phyloP scores from a whole-genome alignment of 2,329 filamentous ascomycete species.

The Colletotrichum spinosum region DNA sequence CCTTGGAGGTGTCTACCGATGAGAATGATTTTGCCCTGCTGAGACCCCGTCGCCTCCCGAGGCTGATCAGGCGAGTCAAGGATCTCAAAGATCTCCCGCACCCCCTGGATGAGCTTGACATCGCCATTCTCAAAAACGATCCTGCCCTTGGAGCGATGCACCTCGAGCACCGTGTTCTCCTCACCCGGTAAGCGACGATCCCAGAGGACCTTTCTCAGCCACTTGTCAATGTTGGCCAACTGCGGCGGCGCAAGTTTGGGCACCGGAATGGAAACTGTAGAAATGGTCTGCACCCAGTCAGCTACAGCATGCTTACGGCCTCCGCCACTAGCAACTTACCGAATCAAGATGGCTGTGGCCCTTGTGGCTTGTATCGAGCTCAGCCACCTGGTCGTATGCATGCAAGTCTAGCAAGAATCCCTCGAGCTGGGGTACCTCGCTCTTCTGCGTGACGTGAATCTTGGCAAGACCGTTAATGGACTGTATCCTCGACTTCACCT shows the following conservation, averaged over 20 bases:
- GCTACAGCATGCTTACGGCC: slow-evolving; percentile 32
- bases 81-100: slow-evolving; percentile 93
- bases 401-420: slow-evolving; percentile 90
- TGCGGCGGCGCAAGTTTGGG: slow-evolving; percentile 68
- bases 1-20: slow-evolving; percentile 68
- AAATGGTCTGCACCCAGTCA: slow-evolving; percentile 73
- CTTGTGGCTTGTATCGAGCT: slow-evolving; percentile 77
- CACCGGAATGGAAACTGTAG: slow-evolving; percentile 80
- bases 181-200: slow-evolving; percentile 71
- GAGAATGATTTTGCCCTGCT: slow-evolving; percentile 69
- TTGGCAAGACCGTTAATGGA: slow-evolving; percentile 93
- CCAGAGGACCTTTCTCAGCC: slow-evolving; percentile 89
- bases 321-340: slow-evolving; percentile 59
- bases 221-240: slow-evolving; percentile 77
- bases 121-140: slow-evolving; percentile 73
- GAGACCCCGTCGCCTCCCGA: slow-evolving; percentile 41
- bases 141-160: slow-evolving; percentile 89
- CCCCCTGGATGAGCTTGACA: slow-evolving; percentile 86
- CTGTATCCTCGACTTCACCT: slow-evolving; percentile 76
- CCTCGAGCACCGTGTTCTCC: slow-evolving; percentile 70
- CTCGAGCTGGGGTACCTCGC: slow-evolving; percentile 83
- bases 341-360: slow-evolving; percentile 93
- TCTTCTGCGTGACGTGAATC: slow-evolving; percentile 83
- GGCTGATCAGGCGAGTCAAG: slow-evolving; percentile 67
- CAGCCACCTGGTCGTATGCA: slow-evolving; percentile 87